These are phyloP conservation scores for Tephrocybe sp. DNA, from an alignment of 768 basidiomycete species.

Conservation along the genomic window DNA sequence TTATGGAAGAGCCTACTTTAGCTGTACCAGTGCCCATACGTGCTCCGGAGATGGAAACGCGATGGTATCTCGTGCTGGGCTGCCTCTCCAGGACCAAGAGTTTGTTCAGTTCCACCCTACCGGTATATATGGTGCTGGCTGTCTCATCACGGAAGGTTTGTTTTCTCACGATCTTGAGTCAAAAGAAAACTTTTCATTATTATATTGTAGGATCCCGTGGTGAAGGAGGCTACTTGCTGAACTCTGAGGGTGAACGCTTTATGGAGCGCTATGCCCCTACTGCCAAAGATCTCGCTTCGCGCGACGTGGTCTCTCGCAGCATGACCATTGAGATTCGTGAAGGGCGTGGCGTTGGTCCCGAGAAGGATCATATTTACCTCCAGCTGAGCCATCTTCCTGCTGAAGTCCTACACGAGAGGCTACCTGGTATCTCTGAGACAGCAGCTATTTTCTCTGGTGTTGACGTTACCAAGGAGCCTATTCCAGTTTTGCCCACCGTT, in stretches of 20 bases:
- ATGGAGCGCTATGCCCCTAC: slow-evolving; percentile 99
- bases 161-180: slow-evolving; percentile 2
- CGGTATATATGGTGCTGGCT: slow-evolving; percentile 98
- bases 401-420: slow-evolving; percentile 92
- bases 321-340: slow-evolving; percentile 99
- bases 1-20: slow-evolving; percentile 97
- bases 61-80: slow-evolving; percentile 95
- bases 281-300: slow-evolving; percentile 98
- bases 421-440: slow-evolving; percentile 99
- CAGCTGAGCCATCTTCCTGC: slow-evolving; percentile 97
- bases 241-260: slow-evolving; percentile 98
- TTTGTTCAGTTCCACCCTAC: slow-evolving; percentile 99
- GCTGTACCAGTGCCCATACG: slow-evolving; percentile 97
- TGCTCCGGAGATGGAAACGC: slow-evolving; percentile 99
- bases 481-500: slow-evolving; percentile 96
- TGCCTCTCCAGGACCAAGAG: slow-evolving; percentile 95
- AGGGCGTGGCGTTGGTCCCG: slow-evolving; percentile 97
- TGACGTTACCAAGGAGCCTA: slow-evolving; percentile 99
- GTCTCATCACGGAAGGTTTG: slow-evolving; percentile 95
- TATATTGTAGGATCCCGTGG: slow-evolving; percentile 91
- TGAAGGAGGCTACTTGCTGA: slow-evolving; percentile 97
- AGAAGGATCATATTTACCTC: slow-evolving; percentile 96
- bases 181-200: no score
- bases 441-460: slow-evolving; percentile 99
- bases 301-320: slow-evolving; percentile 98